Evolutionary conservation across 75 land plant genomes (phyloP).

Genomic region (Pinus tabuliformis): DNA sequence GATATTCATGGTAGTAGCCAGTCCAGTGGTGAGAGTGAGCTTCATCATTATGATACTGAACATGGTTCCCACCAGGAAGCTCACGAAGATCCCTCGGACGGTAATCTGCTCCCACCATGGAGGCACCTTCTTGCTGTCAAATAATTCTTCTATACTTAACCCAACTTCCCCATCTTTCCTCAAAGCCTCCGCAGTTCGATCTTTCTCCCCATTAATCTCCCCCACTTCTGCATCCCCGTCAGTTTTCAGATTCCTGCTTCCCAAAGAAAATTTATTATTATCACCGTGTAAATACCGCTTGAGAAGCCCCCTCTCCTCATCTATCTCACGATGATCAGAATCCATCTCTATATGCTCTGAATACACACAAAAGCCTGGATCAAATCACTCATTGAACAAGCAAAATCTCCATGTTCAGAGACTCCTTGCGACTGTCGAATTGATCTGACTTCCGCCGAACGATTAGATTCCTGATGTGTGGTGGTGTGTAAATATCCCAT

Average conservation of each 20-base stretch:
- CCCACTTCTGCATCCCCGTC: neutral
- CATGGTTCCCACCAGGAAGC: slow-evolving; percentile 53
- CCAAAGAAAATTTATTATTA: neutral
- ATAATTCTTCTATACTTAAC: slow-evolving; percentile 11
- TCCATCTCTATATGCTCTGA: too few relatives aligned
- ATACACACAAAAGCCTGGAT: too few relatives aligned
- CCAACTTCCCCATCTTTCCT: neutral
- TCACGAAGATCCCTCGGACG: slow-evolving; percentile 55
- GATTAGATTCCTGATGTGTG: too few relatives aligned
- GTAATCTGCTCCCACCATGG: slow-evolving; percentile 78
- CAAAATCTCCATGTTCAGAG: too few relatives aligned
- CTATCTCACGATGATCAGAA: too few relatives aligned
- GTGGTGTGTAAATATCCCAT: too few relatives aligned
- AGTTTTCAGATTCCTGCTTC: neutral
- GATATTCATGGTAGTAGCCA: slow-evolving; percentile 82
- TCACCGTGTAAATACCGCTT: neutral
- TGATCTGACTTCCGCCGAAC: too few relatives aligned
- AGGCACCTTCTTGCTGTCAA: slow-evolving; percentile 31
- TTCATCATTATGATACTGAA: slow-evolving; percentile 84
- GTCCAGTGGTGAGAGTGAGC: slow-evolving; percentile 78
- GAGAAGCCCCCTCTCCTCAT: too few relatives aligned
- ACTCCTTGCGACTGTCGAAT: too few relatives aligned
- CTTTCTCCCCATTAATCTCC: slow-evolving; percentile 3
- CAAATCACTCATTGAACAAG: too few relatives aligned
- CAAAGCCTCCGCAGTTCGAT: neutral